Conservation (phyloP, 352 stramenopile genomes). For the Phytophthora boehmeriae region DNA sequence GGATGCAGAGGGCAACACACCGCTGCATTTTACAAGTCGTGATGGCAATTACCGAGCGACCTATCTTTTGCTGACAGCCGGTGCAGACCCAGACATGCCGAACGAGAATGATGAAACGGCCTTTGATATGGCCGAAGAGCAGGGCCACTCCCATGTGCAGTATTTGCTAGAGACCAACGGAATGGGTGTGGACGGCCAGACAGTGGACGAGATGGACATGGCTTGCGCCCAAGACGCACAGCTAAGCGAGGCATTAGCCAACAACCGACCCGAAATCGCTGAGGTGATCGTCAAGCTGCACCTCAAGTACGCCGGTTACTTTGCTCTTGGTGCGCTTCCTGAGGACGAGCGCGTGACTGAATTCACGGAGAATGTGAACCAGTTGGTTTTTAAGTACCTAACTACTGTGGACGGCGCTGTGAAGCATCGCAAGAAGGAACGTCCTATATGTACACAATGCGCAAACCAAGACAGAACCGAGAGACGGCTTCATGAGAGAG, state of each 20-base stretch:
- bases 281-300: conserved; percentile 82
- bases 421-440: conserved; percentile 11
- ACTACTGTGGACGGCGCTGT: conserved; percentile 11
- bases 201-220: conserved; percentile 64
- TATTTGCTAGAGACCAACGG: conserved; percentile 85
- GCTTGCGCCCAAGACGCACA: conserved; percentile 66
- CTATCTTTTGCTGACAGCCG: conserved; percentile 82
- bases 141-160: conserved; percentile 73
- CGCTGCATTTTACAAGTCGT: conserved; percentile 77
- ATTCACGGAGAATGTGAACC: conserved; percentile 51
- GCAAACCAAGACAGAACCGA: conserved; percentile 19
- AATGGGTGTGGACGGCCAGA: conserved; percentile 58
- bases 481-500: conserved; percentile 28
- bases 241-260: conserved; percentile 61
- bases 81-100: conserved; percentile 84
- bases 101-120: conserved; percentile 81
- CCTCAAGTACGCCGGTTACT: conserved; percentile 76
- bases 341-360: conserved; percentile 57
- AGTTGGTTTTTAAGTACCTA: conserved; percentile 31
- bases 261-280: conserved; percentile 70
- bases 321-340: conserved; percentile 57
- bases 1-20: conserved; percentile 81
- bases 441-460: conserved; percentile 28
- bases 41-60: conserved; percentile 80
- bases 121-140: conserved; percentile 73